Base-by-base conservation (phyloP, 75 land plant genomes). In the Cunninghamia lanceolata region DNA sequence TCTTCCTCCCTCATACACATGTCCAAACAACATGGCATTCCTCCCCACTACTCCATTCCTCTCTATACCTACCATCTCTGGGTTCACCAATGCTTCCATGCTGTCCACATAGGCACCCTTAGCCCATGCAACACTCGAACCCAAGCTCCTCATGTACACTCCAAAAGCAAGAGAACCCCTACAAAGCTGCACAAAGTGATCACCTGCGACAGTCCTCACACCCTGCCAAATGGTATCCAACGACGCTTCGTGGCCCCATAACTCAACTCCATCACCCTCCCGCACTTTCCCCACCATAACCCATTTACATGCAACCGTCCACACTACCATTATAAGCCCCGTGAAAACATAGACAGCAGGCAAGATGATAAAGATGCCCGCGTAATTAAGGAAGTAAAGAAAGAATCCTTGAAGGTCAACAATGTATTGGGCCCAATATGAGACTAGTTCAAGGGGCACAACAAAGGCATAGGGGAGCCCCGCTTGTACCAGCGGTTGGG, bases 181-280 rank as follows among this genome's bases (percentile, higher is more conserved):
- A 0, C 85, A 86, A 80, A 93, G 88, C n/a, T 90, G 91, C 88
- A 90, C 73, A 85, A 93, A 91, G 83, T 89, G 88, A 2, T 89
- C 91, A 2, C 92, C 89, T 0, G 83, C 88, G 52, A 93, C 83
- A 0, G 92, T 88, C 46, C 87, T 83, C 4, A 91, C 42, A 0
- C 91, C 92, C 82, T 93, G 94, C 94, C 94, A 91, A 42, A 59
- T 79, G 0, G 94, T 93, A 88, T 93, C 92, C 87, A 85, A 82
- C 84, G 90, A 87, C 1, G 84, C 85, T 43, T 81, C 83, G 83
- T 5, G 66, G 30, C 94, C 89, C 94, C 94, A 93, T 17, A 93
- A 88, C 30, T 39, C 68, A 25, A 86, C 84, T 9, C 84, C 82
- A 50, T 90, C 90, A 4, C 88, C 90, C 82, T 87, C 91, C 53